Conservation (phyloP, 2,329 filamentous ascomycete species). For the Lomentospora prolificans region DNA sequence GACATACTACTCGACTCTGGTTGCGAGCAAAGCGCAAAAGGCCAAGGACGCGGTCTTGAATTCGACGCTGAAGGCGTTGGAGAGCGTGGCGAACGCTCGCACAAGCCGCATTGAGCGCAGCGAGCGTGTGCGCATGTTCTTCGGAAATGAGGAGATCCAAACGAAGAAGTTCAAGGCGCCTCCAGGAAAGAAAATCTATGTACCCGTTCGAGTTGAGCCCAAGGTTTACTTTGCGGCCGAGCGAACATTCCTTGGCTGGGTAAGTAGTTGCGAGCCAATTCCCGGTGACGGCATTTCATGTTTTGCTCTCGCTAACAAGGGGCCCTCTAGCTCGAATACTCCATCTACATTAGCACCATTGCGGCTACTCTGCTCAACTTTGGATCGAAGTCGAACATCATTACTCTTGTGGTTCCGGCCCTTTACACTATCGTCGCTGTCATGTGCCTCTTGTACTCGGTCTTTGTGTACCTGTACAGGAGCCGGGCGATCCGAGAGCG, state of each 20-base stretch:
- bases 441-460: slow-evolving; percentile 68
- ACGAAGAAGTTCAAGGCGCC: slow-evolving; percentile 60
- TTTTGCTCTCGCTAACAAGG: neutral
- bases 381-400: slow-evolving; percentile 42
- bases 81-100: slow-evolving; percentile 40
- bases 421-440: slow-evolving; percentile 77
- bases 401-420: slow-evolving; percentile 60
- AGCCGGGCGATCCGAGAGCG: slow-evolving; percentile 76
- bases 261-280: slow-evolving; percentile 35
- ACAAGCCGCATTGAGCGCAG: slow-evolving; percentile 47
- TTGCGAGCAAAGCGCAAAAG: slow-evolving; percentile 8
- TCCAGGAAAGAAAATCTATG: slow-evolving; percentile 84
- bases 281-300: slow-evolving; percentile 1
- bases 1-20: slow-evolving; percentile 56
- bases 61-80: slow-evolving; percentile 16
- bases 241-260: slow-evolving; percentile 91
- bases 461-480: slow-evolving; percentile 79
- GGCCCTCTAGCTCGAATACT: slow-evolving; percentile 74
- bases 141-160: slow-evolving; percentile 45
- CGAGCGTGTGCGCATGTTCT: slow-evolving; percentile 41
- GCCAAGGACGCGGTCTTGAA: slow-evolving; percentile 3
- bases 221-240: slow-evolving; percentile 98
- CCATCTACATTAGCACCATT: slow-evolving; percentile 84
- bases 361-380: slow-evolving; percentile 80
- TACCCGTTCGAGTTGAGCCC: slow-evolving; percentile 89